A percentile compares a stretch with the other conserved stretches of the same genome.
Conservation (phyloP, 164 flowering plant species). For the Vitis vinifera region DNA sequence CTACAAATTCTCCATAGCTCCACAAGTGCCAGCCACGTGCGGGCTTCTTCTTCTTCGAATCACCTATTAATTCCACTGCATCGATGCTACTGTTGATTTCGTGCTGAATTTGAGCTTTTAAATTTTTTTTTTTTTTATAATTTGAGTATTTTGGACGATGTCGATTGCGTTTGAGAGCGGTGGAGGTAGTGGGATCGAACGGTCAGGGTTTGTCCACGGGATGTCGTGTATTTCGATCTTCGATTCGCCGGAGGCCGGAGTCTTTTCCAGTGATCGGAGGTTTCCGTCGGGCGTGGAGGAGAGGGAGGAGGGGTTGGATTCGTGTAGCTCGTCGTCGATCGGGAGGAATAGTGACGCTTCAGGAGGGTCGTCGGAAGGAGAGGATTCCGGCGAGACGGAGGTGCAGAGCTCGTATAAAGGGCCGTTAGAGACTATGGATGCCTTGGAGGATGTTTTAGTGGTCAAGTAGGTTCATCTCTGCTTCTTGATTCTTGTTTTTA, state of each 20-base stretch:
- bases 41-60: not conserved
- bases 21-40: too few relatives aligned
- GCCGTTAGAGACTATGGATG: conserved; percentile 65
- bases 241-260: conserved; percentile 20
- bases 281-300: conserved; percentile 1
- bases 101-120: too few relatives aligned
- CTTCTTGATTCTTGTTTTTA: not conserved
- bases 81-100: too few relatives aligned
- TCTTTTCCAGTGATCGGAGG: conserved; percentile 2
- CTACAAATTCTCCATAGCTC: not conserved
- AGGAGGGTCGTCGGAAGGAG: conserved; percentile 25
- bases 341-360: conserved; percentile 57
- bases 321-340: conserved; percentile 53
- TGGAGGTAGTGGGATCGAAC: conserved; percentile 16
- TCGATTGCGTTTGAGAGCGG: conserved; percentile 35
- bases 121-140: not conserved
- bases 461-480: conserved; percentile 35
- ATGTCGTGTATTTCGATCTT: conserved; percentile 21
- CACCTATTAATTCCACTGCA: not conserved
- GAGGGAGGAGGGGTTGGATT: conserved; percentile 16
- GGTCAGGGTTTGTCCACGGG: conserved; percentile 26
- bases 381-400: conserved; percentile 45
- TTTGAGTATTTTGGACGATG: conserved; percentile 15
- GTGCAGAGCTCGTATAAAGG: conserved; percentile 69
- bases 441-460: conserved; percentile 68